Base-by-base conservation (phyloP, 2,329 filamentous ascomycete species). In the Xylaria sp. region DNA sequence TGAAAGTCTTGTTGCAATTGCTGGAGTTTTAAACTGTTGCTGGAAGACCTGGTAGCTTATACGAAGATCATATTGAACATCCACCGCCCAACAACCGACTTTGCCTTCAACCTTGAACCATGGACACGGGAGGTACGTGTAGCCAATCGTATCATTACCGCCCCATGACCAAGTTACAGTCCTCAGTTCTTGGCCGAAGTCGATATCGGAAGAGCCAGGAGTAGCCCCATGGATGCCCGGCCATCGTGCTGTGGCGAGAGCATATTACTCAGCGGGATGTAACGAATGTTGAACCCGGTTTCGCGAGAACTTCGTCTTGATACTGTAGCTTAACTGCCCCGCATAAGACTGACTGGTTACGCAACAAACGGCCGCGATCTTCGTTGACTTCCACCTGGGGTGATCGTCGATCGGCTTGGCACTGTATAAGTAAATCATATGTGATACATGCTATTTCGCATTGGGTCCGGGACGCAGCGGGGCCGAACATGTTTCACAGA, bases 241-340 rank as follows among this genome's bases (percentile, higher is more conserved):
- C 31, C 13, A 15, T 51, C 27, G 17, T 36, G 17, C 13, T 59
- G 22, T 45, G n/a, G 13, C 47, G 31, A 33, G 36, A 27, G 6
- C 20, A n/a, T 51, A 11, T 25, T 29, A 4, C 29, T 20, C 3
- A 39, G 5, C 33, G 50, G 33, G 51, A 57, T 56, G 54, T 55
- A 38, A 56, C 11, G 49, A 56, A 15, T 38, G 7, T 15, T 31
- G 25, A 63, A 44, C 47, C 39, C 27, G 20, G 38, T 59, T 22
- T 51, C 20, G 47, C n/a, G 36, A 49, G 38, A 55, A 39, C 36
- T 29, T 42, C 22, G 17, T 11, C 25, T 42, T 29, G 20, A 29
- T 6, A 17, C 17, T 29, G 29, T n/a, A 39, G n/a, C n/a, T n/a
- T n/a, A n/a, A n/a, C 53, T 10, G 53, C 36, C 13, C 20, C 13